Conservation (phyloP, 192 early-diverging fungal genomes). For the Coemansia sp. region DNA sequence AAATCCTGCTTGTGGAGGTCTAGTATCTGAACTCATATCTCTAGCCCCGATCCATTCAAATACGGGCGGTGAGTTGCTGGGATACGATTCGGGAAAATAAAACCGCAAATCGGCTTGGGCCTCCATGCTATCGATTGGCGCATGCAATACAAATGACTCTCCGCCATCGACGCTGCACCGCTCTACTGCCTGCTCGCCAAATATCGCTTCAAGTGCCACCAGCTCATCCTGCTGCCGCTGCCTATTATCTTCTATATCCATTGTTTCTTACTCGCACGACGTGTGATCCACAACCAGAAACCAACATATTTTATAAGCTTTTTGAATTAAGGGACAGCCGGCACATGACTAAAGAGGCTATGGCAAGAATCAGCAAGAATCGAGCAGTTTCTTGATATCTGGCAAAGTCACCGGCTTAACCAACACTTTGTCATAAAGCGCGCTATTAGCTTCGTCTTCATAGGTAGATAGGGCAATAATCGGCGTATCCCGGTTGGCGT, state of each 20-base stretch:
- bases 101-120: constrained; percentile 34
- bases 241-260: constrained; percentile 36
- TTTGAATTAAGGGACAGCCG: too few species aligned
- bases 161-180: neutral
- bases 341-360: too few species aligned
- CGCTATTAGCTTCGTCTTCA: constrained; percentile 52
- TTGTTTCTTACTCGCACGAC: neutral
- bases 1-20: constrained; percentile 8
- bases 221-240: constrained; percentile 52
- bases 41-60: constrained; percentile 46
- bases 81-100: constrained; percentile 45
- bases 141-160: constrained; percentile 30
- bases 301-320: too few species aligned
- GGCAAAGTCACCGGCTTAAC: constrained; percentile 34
- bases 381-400: constrained; percentile 15
- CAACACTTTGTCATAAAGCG: constrained; percentile 34
- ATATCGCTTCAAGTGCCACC: constrained; percentile 49
- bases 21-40: constrained; percentile 9
- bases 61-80: constrained; percentile 32
- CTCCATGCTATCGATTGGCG: constrained; percentile 25
- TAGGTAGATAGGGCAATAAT: constrained; percentile 82
- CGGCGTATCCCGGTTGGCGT: constrained; percentile 80
- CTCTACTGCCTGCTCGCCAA: constrained; percentile 37
- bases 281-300: too few species aligned
- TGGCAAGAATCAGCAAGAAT: neutral